phyloP scores from a whole-genome alignment of 208 protist species.

The Tritrichomonas musculus region DNA sequence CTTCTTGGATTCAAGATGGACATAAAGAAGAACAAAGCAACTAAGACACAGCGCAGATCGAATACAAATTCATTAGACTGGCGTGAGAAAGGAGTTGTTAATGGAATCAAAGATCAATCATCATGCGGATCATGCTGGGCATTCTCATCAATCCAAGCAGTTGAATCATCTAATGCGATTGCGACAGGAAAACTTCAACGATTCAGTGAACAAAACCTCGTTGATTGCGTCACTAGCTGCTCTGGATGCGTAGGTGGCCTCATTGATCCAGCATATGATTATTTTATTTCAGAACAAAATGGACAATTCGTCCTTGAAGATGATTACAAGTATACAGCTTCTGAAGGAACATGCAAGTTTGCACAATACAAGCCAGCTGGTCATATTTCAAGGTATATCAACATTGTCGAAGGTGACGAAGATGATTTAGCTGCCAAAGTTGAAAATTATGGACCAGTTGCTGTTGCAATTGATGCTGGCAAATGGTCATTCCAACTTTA shows the following conservation, averaged over 20 bases:
- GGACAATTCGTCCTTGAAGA: slow-evolving; percentile 43
- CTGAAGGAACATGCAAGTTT: background rate
- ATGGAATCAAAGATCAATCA: no score
- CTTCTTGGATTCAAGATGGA: no score
- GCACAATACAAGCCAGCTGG: background rate
- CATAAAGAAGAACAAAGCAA: no score
- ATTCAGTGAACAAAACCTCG: no score
- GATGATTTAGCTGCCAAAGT: slow-evolving; percentile 26
- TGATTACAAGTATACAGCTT: slow-evolving; percentile 53
- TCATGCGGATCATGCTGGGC: slow-evolving; percentile 63
- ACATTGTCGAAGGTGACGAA: slow-evolving; percentile 39
- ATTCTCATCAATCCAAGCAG: no score
- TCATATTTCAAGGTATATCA: background rate
- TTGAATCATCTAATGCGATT: slow-evolving; percentile 34
- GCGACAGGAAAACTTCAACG: slow-evolving; percentile 35
- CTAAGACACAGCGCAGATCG: no score
- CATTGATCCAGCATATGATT: background rate
- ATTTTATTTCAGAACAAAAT: slow-evolving; percentile 32
- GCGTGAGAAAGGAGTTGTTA: no score
- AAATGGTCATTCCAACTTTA: slow-evolving; percentile 43
- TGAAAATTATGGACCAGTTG: no score
- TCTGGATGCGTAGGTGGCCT: slow-evolving; percentile 34
- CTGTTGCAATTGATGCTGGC: slow-evolving; percentile 45
- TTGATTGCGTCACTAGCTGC: slow-evolving; percentile 38
- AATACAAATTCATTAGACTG: no score